Percentiles rank a stretch among this genome's conserved stretches.
phyloP scores from a whole-genome alignment of 192 early-diverging fungal genomes.

The Rhizophlyctis rosea region DNA sequence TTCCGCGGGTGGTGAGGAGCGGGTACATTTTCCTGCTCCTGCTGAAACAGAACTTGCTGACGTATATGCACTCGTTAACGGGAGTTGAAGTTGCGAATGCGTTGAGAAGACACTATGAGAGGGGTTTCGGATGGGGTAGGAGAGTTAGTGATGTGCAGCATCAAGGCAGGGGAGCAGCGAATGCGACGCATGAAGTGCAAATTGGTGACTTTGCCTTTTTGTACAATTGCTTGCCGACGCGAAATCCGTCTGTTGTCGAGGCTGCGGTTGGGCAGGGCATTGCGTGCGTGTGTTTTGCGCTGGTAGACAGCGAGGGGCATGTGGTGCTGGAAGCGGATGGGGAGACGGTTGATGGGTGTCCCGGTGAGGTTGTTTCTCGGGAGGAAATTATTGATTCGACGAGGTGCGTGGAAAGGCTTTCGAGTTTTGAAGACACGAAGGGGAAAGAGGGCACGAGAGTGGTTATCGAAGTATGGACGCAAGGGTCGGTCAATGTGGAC shows the following conservation, averaged over 20 bases:
- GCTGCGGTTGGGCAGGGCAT: slow-evolving; percentile 43
- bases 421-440: background rate
- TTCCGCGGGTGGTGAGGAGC: slow-evolving; percentile 55
- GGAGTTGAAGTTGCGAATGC: slow-evolving; percentile 32
- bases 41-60: slow-evolving; percentile 59
- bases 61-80: slow-evolving; percentile 28
- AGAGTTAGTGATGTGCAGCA: slow-evolving; percentile 1
- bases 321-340: slow-evolving; percentile 33
- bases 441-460: slow-evolving; percentile 30
- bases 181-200: slow-evolving; percentile 28
- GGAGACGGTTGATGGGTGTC: background rate
- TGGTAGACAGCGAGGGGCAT: slow-evolving; percentile 27
- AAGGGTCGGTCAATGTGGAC: slow-evolving; percentile 36
- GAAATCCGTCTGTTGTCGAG: slow-evolving; percentile 31
- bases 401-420: too few relatives aligned
- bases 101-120: slow-evolving; percentile 32
- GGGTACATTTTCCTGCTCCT: slow-evolving; percentile 62
- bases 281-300: slow-evolving; percentile 30
- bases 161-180: background rate
- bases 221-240: slow-evolving; percentile 40
- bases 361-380: background rate
- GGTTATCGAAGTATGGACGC: slow-evolving; percentile 40
- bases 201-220: slow-evolving; percentile 45
- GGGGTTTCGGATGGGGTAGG: slow-evolving; percentile 24
- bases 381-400: background rate